These are phyloP conservation scores for Ophiostoma pallidulum DNA, from an alignment of 2,329 filamentous ascomycete species.

Conservation along the genomic window DNA sequence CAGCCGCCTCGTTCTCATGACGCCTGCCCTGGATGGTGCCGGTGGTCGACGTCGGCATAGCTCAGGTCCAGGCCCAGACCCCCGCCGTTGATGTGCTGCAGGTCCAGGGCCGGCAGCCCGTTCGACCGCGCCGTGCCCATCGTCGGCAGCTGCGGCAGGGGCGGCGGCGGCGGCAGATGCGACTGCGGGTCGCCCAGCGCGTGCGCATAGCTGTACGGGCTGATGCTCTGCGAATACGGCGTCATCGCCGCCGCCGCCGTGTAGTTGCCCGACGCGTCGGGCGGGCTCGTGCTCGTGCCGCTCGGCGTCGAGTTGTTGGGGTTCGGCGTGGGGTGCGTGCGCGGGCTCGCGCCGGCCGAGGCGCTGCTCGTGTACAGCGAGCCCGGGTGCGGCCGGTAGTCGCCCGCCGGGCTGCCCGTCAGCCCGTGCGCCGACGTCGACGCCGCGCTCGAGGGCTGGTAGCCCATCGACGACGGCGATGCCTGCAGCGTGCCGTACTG, in stretches of 20 bases:
- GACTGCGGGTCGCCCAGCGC: slow-evolving; percentile 9
- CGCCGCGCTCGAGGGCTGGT: slow-evolving; percentile 12
- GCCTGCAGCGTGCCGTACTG: slow-evolving; percentile 11
- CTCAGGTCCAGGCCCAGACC: slow-evolving; percentile 10
- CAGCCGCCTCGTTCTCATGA: background rate
- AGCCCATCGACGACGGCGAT: slow-evolving; percentile 13
- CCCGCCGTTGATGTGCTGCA: slow-evolving; percentile 10
- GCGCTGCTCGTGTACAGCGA: slow-evolving; percentile 10
- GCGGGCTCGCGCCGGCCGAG: slow-evolving; percentile 13
- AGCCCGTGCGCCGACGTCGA: slow-evolving; percentile 10
- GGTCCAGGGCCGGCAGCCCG: slow-evolving; percentile 6
- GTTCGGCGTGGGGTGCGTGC: slow-evolving; percentile 15
- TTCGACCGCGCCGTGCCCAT: slow-evolving; percentile 2
- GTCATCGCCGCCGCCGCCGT: slow-evolving; percentile 10
- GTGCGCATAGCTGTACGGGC: slow-evolving; percentile 12
- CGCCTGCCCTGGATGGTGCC: slow-evolving; percentile 8
- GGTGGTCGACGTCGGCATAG: slow-evolving; percentile 11
- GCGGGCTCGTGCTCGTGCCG: slow-evolving; percentile 13
- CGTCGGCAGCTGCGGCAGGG: background rate
- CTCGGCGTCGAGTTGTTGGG: slow-evolving; percentile 11
- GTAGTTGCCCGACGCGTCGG: slow-evolving; percentile 13
- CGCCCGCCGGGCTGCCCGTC: slow-evolving; percentile 8
- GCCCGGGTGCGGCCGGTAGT: slow-evolving; percentile 12
- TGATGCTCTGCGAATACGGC: slow-evolving; percentile 10
- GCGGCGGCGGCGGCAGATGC: background rate